These are phyloP conservation scores for Didymella segeticola DNA, from an alignment of 2,329 filamentous ascomycete genomes.

Conservation along the genomic window DNA sequence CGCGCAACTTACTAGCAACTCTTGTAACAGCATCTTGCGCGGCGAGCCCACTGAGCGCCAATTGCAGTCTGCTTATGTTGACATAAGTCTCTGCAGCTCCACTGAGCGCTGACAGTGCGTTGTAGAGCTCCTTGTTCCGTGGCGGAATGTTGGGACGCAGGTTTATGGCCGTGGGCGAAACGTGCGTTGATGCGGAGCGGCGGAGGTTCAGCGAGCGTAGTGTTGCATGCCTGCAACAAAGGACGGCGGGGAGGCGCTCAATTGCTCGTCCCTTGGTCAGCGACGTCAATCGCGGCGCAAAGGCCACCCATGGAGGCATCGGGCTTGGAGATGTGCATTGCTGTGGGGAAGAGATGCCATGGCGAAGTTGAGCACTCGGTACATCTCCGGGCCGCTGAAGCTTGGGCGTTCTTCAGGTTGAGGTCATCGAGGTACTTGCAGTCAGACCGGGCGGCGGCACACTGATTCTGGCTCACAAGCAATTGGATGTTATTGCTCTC, in stretches of 20 bases:
- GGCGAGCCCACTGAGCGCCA: conserved; percentile 71
- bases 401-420: conserved; percentile 4
- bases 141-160: conserved; percentile 60
- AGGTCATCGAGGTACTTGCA: conserved; percentile 6
- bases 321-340: conserved; percentile 41
- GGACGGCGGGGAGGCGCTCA: conserved; percentile 33
- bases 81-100: conserved; percentile 67
- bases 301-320: conserved; percentile 53
- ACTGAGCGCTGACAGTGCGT: conserved; percentile 66
- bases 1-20: conserved; percentile 58
- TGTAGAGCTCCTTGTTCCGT: conserved; percentile 64
- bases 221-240: conserved; percentile 37
- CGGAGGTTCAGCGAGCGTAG: conserved; percentile 24
- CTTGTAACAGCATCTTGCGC: conserved; percentile 60
- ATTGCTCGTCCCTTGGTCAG: conserved; percentile 35
- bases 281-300: conserved; percentile 41
- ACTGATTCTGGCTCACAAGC: too few relatives aligned
- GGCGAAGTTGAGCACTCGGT: conserved; percentile 34
- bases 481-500: too few relatives aligned
- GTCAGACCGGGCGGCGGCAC: too few relatives aligned
- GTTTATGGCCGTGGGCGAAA: conserved; percentile 62
- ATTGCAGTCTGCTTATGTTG: conserved; percentile 73
- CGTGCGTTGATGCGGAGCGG: conserved; percentile 51
- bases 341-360: conserved; percentile 19
- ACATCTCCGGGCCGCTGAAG: conserved; percentile 32